A percentile compares a stretch with the other conserved stretches of the same genome.
Evolutionary conservation across 768 basidiomycete genomes (phyloP).

Genomic region (Guyanaporus albipodus): DNA sequence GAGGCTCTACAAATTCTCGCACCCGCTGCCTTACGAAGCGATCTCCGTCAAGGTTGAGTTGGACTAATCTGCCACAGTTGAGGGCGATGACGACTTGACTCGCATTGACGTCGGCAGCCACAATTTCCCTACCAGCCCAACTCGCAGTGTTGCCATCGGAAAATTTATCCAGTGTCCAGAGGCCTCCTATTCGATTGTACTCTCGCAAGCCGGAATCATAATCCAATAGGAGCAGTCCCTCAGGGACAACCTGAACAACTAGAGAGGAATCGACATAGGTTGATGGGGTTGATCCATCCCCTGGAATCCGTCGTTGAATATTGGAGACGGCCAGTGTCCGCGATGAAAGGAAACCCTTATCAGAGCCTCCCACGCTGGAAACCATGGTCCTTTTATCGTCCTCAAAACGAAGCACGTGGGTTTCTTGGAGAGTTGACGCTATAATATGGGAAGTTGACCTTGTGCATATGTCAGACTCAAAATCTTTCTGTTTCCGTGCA

Average conservation of each 20-base stretch:
- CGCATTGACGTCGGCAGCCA: slow-evolving; percentile 65
- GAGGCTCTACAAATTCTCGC: slow-evolving; percentile 23
- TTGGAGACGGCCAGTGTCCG: slow-evolving; percentile 67
- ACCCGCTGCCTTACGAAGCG: slow-evolving; percentile 29
- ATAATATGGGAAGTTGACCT: slow-evolving; percentile 57
- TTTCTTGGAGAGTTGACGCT: slow-evolving; percentile 54
- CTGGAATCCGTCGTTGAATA: slow-evolving; percentile 35
- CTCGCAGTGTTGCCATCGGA: slow-evolving; percentile 15
- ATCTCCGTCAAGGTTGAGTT: slow-evolving; percentile 46
- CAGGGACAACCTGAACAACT: slow-evolving; percentile 70
- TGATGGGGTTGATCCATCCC: slow-evolving; percentile 13
- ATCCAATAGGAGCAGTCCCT: slow-evolving; percentile 52
- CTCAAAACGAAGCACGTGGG: slow-evolving; percentile 52
- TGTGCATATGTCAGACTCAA: background rate
- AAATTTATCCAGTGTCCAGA: slow-evolving; percentile 38
- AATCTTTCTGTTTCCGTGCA: background rate
- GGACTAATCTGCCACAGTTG: slow-evolving; percentile 46
- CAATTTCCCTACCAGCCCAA: slow-evolving; percentile 43
- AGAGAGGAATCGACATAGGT: slow-evolving; percentile 46
- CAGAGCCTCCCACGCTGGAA: slow-evolving; percentile 33
- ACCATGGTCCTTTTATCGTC: slow-evolving; percentile 14
- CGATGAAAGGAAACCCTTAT: slow-evolving; percentile 45
- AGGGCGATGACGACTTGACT: slow-evolving; percentile 65
- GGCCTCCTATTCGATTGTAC: slow-evolving; percentile 39
- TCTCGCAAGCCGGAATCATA: slow-evolving; percentile 43